Base-by-base conservation (phyloP, 192 early-diverging fungal species). In the Linnemannia elongata region DNA sequence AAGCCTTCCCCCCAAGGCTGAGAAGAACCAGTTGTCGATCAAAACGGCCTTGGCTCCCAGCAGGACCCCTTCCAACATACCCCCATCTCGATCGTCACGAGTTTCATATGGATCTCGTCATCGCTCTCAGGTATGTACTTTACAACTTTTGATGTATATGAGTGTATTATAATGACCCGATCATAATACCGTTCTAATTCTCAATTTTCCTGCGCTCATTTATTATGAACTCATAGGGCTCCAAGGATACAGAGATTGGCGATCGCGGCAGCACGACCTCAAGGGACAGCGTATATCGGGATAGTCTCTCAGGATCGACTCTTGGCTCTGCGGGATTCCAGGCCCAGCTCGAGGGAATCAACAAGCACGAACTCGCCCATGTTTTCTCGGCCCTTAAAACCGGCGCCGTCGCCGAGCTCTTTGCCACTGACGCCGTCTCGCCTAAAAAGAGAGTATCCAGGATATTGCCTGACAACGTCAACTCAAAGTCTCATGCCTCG, bases 251-350 rank as follows among this genome's bases (percentile, higher is more conserved):
- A 6, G 85, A 87, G 57, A 78, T 75, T 49, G 85, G 85, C 38
- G 85, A 87, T 39, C 79, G 85, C 38, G 85, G 85, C 76, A 87
- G 85, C 49, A 87, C 85, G 30, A 87, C 85, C 0, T 87, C 85
- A 27, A 54, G 85, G 30, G 85, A 87, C 30, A 87, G 85, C 9
- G 82, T 49, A 52, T 84, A 84, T 69, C 74, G 82, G 52, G 82
- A 84, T 33, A 84, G 82, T 45, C 80, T 87, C 4, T 87, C 85
- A 47, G 85, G 85, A 78, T 87, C 85, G 12, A 87, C 85, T 45
- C 68, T 87, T 20, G 85, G 85, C 22, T 81, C 85, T 42, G 78
- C 79, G 45, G 85, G 85, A 60, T 81, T 87, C 68, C 85, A 81
- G 27, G 76, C 79, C 30, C 85, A 87, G 49, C 36, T 81, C 66